phyloP scores from a whole-genome alignment of 345 rosid genomes.

The Heritiera littoralis region DNA sequence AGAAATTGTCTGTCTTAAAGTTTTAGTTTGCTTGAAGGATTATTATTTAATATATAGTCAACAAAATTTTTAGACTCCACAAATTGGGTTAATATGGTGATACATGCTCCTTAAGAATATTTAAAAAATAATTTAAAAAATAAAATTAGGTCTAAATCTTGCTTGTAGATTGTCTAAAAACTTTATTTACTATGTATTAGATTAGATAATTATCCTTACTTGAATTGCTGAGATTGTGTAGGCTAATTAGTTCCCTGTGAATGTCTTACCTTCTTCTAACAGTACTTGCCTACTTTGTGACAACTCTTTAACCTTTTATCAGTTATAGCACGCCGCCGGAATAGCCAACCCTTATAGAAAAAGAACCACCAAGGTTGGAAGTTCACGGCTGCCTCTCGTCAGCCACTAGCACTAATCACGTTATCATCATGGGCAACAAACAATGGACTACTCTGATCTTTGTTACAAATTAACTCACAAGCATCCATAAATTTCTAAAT shows the following conservation, averaged over 20 bases:
- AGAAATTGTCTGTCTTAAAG: neutral
- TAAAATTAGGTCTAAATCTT: too few species aligned
- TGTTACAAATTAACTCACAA: too few species aligned
- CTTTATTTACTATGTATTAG: too few species aligned
- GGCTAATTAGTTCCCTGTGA: neutral
- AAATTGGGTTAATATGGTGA: too few species aligned
- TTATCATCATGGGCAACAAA: neutral
- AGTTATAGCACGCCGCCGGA: neutral
- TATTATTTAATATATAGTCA: too few species aligned
- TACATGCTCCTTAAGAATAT: too few species aligned
- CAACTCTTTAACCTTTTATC: neutral
- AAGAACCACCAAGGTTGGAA: neutral
- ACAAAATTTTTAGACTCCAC: too few species aligned
- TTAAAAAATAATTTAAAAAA: too few species aligned
- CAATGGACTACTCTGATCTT: neutral
- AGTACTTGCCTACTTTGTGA: neutral
- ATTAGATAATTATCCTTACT: too few species aligned
- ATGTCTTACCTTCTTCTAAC: neutral
- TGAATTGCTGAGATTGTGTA: neutral
- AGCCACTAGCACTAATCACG: neutral
- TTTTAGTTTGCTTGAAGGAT: neutral
- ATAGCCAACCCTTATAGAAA: neutral
- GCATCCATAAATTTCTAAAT: too few species aligned
- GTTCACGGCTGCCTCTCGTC: neutral
- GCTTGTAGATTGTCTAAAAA: too few species aligned